phyloP scores from a whole-genome alignment of 768 basidiomycete species.

The Lactarius indigo region DNA sequence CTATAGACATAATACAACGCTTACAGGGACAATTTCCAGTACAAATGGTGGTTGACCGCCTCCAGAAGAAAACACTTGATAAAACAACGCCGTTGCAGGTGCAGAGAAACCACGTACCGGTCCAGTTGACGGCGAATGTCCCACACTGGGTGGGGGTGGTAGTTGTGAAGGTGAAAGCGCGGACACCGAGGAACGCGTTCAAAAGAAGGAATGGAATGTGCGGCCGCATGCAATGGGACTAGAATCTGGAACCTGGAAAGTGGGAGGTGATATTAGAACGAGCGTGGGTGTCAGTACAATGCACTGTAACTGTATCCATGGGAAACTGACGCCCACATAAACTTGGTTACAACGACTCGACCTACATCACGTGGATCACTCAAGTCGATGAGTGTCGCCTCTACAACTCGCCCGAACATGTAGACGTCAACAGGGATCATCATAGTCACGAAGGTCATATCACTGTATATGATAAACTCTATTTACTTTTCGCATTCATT shows the following conservation, averaged over 20 bases:
- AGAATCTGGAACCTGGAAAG: not conserved
- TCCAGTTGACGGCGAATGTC: constrained; percentile 57
- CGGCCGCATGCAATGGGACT: not conserved
- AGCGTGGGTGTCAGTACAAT: not conserved
- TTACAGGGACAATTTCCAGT: constrained; percentile 16
- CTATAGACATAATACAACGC: not conserved
- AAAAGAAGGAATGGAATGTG: not conserved
- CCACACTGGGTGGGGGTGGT: constrained; percentile 56
- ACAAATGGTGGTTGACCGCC: constrained; percentile 20
- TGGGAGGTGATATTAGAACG: not conserved
- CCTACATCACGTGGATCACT: no score
- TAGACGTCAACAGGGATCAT: not conserved
- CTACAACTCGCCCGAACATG: constrained; percentile 59
- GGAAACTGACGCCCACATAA: not conserved
- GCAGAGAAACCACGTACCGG: constrained; percentile 40
- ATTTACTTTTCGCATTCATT: constrained; percentile 43
- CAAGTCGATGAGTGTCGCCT: no score
- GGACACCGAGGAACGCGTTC: not conserved
- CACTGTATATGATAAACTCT: constrained; percentile 1
- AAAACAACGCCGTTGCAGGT: not conserved
- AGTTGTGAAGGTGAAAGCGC: constrained; percentile 44
- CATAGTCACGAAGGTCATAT: not conserved
- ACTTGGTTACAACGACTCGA: no score
- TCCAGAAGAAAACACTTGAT: constrained; percentile 2
- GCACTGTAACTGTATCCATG: not conserved